A percentile compares a stretch with the other conserved stretches of the same genome.
phyloP scores from a whole-genome alignment of 2,329 filamentous ascomycete species.

The Lasiodiplodia hormozganensis region DNA sequence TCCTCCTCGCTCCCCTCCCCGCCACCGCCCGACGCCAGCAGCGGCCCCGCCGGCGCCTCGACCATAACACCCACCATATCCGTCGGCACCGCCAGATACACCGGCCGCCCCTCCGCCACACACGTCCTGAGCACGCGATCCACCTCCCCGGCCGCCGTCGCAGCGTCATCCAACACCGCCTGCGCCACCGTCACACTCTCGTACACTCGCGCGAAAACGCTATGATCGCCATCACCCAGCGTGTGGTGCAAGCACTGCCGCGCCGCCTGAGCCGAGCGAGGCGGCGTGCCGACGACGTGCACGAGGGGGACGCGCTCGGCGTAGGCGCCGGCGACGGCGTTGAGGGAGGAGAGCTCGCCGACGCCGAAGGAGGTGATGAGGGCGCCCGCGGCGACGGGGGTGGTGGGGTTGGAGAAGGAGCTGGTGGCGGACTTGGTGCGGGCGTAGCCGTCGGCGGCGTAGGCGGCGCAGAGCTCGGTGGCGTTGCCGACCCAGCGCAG shows the following conservation, averaged over 20 bases:
- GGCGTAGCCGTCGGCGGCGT: slow-evolving; percentile 65
- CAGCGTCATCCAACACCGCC: slow-evolving; percentile 54
- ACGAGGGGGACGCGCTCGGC: slow-evolving; percentile 74
- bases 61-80: slow-evolving; percentile 55
- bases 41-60: slow-evolving; percentile 31
- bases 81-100: slow-evolving; percentile 63
- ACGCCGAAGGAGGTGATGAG: slow-evolving; percentile 80
- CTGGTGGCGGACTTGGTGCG: slow-evolving; percentile 66
- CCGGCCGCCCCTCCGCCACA: slow-evolving; percentile 61
- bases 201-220: slow-evolving; percentile 59
- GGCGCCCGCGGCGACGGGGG: slow-evolving; percentile 63
- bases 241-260: slow-evolving; percentile 68
- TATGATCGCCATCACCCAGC: slow-evolving; percentile 66
- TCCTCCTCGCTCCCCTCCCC: background rate
- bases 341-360: slow-evolving; percentile 71
- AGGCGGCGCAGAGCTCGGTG: slow-evolving; percentile 65
- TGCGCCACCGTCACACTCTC: slow-evolving; percentile 59
- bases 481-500: slow-evolving; percentile 56
- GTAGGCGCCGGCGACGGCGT: slow-evolving; percentile 76
- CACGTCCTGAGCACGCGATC: slow-evolving; percentile 60
- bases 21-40: no score
- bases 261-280: slow-evolving; percentile 54
- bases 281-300: slow-evolving; percentile 64
- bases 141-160: slow-evolving; percentile 57
- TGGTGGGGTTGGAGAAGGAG: slow-evolving; percentile 27